phyloP scores from a whole-genome alignment of 768 basidiomycete genomes.

The Lentinula guzmanii region DNA sequence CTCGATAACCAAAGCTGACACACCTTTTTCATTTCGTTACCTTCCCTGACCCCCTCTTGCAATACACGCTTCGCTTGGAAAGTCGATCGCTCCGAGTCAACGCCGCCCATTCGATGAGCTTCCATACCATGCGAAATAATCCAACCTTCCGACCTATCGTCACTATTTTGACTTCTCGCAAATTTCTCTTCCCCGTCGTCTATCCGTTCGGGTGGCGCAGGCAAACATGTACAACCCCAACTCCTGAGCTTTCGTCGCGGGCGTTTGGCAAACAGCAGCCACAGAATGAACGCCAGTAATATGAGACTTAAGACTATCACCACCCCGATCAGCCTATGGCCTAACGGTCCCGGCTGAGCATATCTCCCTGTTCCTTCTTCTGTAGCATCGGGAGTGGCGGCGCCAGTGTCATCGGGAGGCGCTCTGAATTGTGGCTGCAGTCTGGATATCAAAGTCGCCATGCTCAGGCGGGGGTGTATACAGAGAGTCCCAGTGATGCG shows the following conservation, averaged over 20 bases:
- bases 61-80: not conserved
- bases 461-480: not conserved
- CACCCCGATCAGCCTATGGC: constrained; percentile 41
- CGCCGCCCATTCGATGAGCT: not conserved
- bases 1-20: not conserved
- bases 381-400: not conserved
- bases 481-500: not conserved
- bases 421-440: not conserved
- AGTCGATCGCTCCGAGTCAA: not conserved
- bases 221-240: constrained; percentile 1
- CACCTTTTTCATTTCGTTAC: not conserved
- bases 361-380: not conserved
- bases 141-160: not conserved
- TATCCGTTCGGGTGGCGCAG: not conserved
- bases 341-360: constrained; percentile 22
- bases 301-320: constrained; percentile 30
- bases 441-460: not conserved
- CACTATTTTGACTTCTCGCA: not conserved
- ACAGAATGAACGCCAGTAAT: constrained; percentile 28
- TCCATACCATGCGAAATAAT: not conserved
- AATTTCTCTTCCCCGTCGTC: not conserved
- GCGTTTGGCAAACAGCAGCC: constrained; percentile 28
- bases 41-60: not conserved
- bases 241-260: constrained; percentile 21
- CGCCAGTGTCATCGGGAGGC: not conserved